A percentile compares a stretch with the other conserved stretches of the same genome.
Conservation (phyloP, 2,329 filamentous ascomycete genomes). For the Pseudonectria foliicola region DNA sequence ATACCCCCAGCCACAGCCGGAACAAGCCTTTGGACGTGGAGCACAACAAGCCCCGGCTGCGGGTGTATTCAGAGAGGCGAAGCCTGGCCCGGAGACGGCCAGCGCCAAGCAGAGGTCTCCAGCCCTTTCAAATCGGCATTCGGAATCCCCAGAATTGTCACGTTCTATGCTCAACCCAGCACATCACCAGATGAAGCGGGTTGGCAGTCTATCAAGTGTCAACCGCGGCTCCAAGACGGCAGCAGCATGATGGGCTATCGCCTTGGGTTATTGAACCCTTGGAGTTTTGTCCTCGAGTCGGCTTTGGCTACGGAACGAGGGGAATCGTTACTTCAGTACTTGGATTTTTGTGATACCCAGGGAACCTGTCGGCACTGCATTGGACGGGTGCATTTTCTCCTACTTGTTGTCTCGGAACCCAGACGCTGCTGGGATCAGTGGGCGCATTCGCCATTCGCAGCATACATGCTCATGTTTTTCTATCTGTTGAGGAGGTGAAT, state of each 20-base stretch:
- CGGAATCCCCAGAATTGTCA: slow-evolving; percentile 39
- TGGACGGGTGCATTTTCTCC: slow-evolving; percentile 14
- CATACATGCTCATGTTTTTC: slow-evolving; percentile 8
- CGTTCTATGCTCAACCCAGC: slow-evolving; percentile 28
- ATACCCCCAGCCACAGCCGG: slow-evolving; percentile 25
- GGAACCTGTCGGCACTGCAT: slow-evolving; percentile 19
- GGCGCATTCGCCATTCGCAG: slow-evolving; percentile 6
- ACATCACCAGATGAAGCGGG: slow-evolving; percentile 27
- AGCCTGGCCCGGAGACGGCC: slow-evolving; percentile 16
- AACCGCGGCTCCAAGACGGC: slow-evolving; percentile 29
- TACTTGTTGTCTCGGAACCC: slow-evolving; percentile 15
- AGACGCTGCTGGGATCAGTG: slow-evolving; percentile 11
- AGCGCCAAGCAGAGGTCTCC: slow-evolving; percentile 21
- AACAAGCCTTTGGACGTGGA: slow-evolving; percentile 14
- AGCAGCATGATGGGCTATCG: slow-evolving; percentile 21
- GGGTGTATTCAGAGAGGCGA: slow-evolving; percentile 16
- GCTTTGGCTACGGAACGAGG: slow-evolving; percentile 17
- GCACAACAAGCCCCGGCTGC: slow-evolving; percentile 12
- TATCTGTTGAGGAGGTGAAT: slow-evolving; percentile 5
- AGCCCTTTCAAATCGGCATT: slow-evolving; percentile 20
- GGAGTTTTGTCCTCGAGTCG: slow-evolving; percentile 4
- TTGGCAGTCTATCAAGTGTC: slow-evolving; percentile 23
- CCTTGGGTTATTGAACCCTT: slow-evolving; percentile 7
- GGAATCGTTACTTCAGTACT: slow-evolving; percentile 21
- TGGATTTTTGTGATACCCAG: slow-evolving; percentile 33